Base-by-base conservation (phyloP, 257 asterid genomes). In the Nicotiana tabacum region DNA sequence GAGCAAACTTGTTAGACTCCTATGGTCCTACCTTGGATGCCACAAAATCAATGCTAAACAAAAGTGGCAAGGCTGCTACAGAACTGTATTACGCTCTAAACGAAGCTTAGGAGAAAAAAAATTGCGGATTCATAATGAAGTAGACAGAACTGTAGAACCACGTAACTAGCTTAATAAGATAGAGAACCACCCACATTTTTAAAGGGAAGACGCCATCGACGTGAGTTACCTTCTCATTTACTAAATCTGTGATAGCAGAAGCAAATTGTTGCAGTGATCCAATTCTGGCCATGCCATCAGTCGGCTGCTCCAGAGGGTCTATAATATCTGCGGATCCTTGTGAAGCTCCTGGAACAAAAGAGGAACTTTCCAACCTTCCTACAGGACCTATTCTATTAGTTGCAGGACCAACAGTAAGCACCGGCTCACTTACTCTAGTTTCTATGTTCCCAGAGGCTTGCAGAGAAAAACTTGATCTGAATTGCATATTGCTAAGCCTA, bases 231-330 rank as follows among this genome's bases (percentile, higher is more conserved):
- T 89, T 92, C 77, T 92, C 95, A 78, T 90, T 90, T 64, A 93
- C 97, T 84, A 95, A 83, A 82, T 92, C 97, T 13, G 90, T 83
- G 81, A 95, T 89, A 78, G 91, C 92, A 82, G 92, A 87, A 70
- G 97, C 98, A 85, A 79, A 90, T 30, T 67, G 83, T 88, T 87
- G 92, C 89, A 95, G 86, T 53, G 98, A 92, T 81, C 86, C 91
- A 79, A 93, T 88, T 92, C 97, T 90, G 66, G 89, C 86, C 88
- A 89, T 77, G 92, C 88, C 88, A 87, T 90, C 92, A 74, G 91
- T 82, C 69, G 91, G 92, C 83, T 89, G 90, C 88, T 92, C 97
- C 27, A 85, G 87, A 56, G 83, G 77, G 83, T 90, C 91, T 33
- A 76, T 77, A 78, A 85, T 77, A 86, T 91, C 92, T 68, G 85